Percentiles rank a stretch among this genome's conserved stretches.
Evolutionary conservation across 495 filamentous ascomycete species (phyloP).

Genomic region (Penicillium longicatenatum): DNA sequence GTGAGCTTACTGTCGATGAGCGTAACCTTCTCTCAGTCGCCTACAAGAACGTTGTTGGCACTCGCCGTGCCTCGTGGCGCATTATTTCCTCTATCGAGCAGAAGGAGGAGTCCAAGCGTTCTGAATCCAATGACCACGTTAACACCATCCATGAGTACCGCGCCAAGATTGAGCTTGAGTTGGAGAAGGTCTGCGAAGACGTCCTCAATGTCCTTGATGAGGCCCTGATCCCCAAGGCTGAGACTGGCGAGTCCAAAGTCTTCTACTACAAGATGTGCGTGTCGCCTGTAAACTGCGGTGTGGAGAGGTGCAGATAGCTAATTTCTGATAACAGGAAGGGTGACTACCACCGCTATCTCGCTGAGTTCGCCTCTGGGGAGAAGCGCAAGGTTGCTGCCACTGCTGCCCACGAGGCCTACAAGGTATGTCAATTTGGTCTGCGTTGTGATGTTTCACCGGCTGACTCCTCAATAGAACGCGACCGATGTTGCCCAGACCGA

Average conservation of each 20-base stretch:
- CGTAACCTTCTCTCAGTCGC: conserved; percentile 98
- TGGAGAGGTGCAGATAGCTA: conserved; percentile 6
- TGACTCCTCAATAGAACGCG: conserved; percentile 64
- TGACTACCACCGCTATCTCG: conserved; percentile 99
- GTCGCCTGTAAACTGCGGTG: background rate
- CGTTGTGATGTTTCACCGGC: background rate
- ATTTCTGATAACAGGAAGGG: conserved; percentile 76
- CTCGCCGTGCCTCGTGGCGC: conserved; percentile 97
- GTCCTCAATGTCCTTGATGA: conserved; percentile 95
- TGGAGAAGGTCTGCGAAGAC: conserved; percentile 98
- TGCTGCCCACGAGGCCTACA: conserved; percentile 98
- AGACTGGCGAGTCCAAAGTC: conserved; percentile 98
- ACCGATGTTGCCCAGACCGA: conserved; percentile 98
- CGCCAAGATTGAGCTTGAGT: conserved; percentile 93
- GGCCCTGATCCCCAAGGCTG: conserved; percentile 94
- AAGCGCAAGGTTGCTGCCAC: conserved; percentile 98
- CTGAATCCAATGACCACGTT: conserved; percentile 81
- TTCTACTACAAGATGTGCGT: conserved; percentile 99
- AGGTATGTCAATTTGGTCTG: conserved; percentile 57
- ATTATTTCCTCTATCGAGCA: conserved; percentile 99
- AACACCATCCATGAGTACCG: conserved; percentile 95
- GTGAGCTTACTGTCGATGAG: conserved; percentile 92
- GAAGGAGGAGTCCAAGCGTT: conserved; percentile 99
- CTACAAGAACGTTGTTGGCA: conserved; percentile 99
- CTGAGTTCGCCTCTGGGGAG: conserved; percentile 97